phyloP scores from a whole-genome alignment of 2,329 filamentous ascomycete genomes.

The Pyrenochaeta sp. region DNA sequence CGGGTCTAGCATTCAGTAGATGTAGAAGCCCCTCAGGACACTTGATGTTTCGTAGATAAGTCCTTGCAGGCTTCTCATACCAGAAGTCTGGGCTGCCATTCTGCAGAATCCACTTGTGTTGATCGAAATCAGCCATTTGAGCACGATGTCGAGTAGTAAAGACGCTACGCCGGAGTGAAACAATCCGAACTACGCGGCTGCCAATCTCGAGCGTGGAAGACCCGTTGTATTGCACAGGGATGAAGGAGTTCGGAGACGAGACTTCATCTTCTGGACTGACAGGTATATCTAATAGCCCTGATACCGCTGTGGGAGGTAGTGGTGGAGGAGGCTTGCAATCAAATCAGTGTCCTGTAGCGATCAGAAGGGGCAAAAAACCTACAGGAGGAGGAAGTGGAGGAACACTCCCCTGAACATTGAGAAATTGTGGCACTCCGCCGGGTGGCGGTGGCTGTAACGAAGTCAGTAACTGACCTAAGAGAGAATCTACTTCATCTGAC shows the following conservation, averaged over 20 bases:
- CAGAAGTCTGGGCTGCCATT: conserved; percentile 35
- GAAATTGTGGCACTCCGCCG: background rate
- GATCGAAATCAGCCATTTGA: conserved; percentile 34
- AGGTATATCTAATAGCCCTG: background rate
- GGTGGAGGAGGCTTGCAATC: conserved; percentile 15
- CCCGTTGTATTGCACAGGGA: conserved; percentile 30
- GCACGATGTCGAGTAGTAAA: conserved; percentile 32
- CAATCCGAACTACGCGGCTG: conserved; percentile 27
- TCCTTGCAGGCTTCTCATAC: conserved; percentile 38
- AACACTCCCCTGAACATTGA: background rate
- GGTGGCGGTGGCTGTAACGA: conserved; percentile 8
- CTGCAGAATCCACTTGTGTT: conserved; percentile 40
- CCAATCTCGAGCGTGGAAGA: conserved; percentile 18
- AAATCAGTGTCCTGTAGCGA: background rate
- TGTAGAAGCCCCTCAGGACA: conserved; percentile 17
- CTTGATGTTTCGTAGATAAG: conserved; percentile 19
- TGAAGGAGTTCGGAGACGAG: conserved; percentile 23
- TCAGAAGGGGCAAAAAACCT: background rate
- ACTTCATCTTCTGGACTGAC: conserved; percentile 13
- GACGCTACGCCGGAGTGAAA: conserved; percentile 35
- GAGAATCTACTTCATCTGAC: background rate
- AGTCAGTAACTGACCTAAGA: background rate
- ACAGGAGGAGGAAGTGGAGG: background rate
- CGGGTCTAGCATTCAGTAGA: conserved; percentile 22
- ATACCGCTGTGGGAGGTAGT: conserved; percentile 14